Evolutionary conservation across 1,284 basidiomycete genomes (phyloP).

Genomic region (Volvariella volvacea): DNA sequence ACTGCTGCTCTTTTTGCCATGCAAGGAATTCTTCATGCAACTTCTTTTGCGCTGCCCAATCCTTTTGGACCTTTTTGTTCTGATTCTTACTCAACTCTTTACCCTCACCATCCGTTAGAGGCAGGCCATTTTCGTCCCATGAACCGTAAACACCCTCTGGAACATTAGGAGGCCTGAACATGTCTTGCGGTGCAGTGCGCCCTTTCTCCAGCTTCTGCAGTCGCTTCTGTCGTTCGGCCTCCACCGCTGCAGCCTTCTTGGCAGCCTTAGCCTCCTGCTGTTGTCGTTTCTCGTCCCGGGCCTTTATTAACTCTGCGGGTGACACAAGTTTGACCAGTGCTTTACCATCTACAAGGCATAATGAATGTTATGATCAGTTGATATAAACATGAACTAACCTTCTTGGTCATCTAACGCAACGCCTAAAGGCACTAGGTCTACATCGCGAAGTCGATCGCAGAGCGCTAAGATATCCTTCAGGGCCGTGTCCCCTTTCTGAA

Average conservation of each 20-base stretch:
- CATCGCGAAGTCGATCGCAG: slow-evolving; percentile 87
- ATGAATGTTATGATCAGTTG: slow-evolving; percentile 5
- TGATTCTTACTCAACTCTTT: slow-evolving; percentile 82
- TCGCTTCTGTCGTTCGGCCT: slow-evolving; percentile 73
- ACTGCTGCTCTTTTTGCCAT: slow-evolving; percentile 40
- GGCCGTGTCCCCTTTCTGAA: slow-evolving; percentile 58
- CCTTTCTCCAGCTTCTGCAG: slow-evolving; percentile 85
- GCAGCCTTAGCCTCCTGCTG: slow-evolving; percentile 71
- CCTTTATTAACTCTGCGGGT: slow-evolving; percentile 76
- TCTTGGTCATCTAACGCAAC: slow-evolving; percentile 97
- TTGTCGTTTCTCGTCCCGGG: slow-evolving; percentile 87
- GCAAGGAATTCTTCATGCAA: slow-evolving; percentile 70
- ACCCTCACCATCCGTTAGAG: slow-evolving; percentile 78
- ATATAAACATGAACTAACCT: too few species aligned
- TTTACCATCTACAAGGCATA: slow-evolving; percentile 79
- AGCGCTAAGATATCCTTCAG: slow-evolving; percentile 76
- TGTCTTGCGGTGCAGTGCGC: slow-evolving; percentile 62
- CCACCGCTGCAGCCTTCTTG: slow-evolving; percentile 72
- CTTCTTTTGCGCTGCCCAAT: slow-evolving; percentile 72
- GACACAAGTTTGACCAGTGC: slow-evolving; percentile 92
- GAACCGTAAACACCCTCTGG: slow-evolving; percentile 61
- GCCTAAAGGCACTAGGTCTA: slow-evolving; percentile 87
- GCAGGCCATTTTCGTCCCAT: slow-evolving; percentile 85
- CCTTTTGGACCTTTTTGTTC: slow-evolving; percentile 79
- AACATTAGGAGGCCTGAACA: slow-evolving; percentile 84